phyloP scores from a whole-genome alignment of 2,329 filamentous ascomycete genomes.

The Falciphora oryzae region DNA sequence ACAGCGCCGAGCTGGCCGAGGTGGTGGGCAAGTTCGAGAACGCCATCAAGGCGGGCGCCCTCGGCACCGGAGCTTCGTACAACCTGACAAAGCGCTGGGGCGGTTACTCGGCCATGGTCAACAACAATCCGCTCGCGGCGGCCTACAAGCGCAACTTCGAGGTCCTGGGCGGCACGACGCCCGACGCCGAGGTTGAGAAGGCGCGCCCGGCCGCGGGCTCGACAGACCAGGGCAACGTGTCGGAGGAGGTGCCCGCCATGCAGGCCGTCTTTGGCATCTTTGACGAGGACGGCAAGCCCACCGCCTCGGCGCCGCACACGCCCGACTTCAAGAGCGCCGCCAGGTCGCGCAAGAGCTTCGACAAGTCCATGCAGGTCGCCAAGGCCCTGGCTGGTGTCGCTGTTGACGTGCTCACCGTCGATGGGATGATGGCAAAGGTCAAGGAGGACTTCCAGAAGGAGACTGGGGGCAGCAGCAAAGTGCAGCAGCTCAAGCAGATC shows the following conservation, averaged over 20 bases:
- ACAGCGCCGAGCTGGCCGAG: constrained; percentile 22
- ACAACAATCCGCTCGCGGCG: constrained; percentile 21
- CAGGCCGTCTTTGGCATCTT: constrained; percentile 50
- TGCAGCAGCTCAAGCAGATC: constrained; percentile 13
- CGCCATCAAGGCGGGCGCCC: constrained; percentile 26
- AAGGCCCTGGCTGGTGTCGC: constrained; percentile 43
- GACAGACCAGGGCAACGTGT: constrained; percentile 55
- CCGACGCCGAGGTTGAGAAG: constrained; percentile 35
- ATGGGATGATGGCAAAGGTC: constrained; percentile 35
- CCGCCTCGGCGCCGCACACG: constrained; percentile 45
- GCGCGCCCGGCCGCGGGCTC: constrained; percentile 41
- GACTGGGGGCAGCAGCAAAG: constrained; percentile 18
- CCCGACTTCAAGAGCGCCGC: constrained; percentile 45
- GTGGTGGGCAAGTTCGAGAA: constrained; percentile 21
- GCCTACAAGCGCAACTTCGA: constrained; percentile 15
- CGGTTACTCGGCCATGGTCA: constrained; percentile 27
- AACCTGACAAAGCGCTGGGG: constrained; percentile 30
- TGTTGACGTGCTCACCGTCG: constrained; percentile 37
- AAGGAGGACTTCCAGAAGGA: constrained; percentile 32
- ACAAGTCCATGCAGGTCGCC: constrained; percentile 37
- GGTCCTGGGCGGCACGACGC: constrained; percentile 15
- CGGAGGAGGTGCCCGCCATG: constrained; percentile 50
- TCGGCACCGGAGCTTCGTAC: constrained; percentile 26
- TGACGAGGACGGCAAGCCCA: constrained; percentile 39
- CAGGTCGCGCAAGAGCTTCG: constrained; percentile 41